Conservation (phyloP, 306 rosid genomes). For the Pterocarpus santalinus region DNA sequence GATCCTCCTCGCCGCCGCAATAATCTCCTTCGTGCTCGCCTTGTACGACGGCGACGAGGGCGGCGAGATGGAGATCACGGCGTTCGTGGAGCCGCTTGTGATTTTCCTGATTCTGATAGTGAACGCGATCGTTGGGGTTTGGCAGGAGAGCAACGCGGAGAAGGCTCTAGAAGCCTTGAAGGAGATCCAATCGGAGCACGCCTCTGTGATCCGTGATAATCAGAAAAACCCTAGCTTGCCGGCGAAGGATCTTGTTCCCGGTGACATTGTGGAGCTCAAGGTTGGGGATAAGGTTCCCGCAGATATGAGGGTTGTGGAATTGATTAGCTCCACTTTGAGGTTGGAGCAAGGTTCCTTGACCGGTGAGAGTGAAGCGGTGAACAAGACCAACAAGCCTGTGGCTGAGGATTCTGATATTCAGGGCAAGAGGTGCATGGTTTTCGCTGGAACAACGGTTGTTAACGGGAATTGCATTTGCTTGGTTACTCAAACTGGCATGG, state of each 20-base stretch:
- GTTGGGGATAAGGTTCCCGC: slow-evolving; percentile 73
- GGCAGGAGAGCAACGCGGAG: slow-evolving; percentile 98
- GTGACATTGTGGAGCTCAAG: slow-evolving; percentile 66
- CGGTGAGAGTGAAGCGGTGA: slow-evolving; percentile 73
- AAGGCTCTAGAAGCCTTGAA: slow-evolving; percentile 92
- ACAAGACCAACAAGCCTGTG: slow-evolving; percentile 55
- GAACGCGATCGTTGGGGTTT: slow-evolving; percentile 81
- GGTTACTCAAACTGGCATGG: slow-evolving; percentile 79
- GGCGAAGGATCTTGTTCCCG: slow-evolving; percentile 88
- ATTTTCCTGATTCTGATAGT: slow-evolving; percentile 63
- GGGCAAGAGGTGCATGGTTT: slow-evolving; percentile 66
- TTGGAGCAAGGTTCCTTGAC: slow-evolving; percentile 68
- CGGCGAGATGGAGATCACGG: slow-evolving; percentile 62
- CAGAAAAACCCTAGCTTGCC: slow-evolving; percentile 53
- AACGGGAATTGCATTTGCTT: slow-evolving; percentile 78
- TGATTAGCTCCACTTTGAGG: slow-evolving; percentile 65
- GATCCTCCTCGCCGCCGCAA: slow-evolving; percentile 86
- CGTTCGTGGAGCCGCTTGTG: slow-evolving; percentile 70
- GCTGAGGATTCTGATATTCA: slow-evolving; percentile 61
- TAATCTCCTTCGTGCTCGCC: slow-evolving; percentile 84
- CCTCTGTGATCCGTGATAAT: slow-evolving; percentile 67
- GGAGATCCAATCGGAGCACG: slow-evolving; percentile 93
- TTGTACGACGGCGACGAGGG: slow-evolving; percentile 84
- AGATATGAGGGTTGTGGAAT: slow-evolving; percentile 65
- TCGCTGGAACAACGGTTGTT: slow-evolving; percentile 78